Evolutionary conservation across 2,329 filamentous ascomycete species (phyloP), one percentile per base, ranked within the genome.

Genomic region (Zasmidium citrigriseum): DNA sequence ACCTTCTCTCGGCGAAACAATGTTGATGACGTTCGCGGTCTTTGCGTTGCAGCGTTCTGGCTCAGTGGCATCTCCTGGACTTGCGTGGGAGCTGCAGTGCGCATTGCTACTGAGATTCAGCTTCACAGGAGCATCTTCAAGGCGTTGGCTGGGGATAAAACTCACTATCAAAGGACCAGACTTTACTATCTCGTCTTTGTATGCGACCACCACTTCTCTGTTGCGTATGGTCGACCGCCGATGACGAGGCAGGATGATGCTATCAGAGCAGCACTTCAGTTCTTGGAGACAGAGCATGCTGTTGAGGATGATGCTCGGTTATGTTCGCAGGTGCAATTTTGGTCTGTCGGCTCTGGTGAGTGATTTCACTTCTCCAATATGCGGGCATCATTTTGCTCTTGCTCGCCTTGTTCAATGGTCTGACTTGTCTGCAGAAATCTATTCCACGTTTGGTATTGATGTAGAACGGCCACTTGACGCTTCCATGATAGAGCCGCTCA

Each of bases 31-130:
- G 64, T 71, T 10, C 70, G 72, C 34, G 74, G 66, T 10, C 66
- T 76, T 1, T 72, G 68, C 47, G 72, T 76, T 25, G 75, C 70
- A n/a, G 73, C 75, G 9, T 72, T 77, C 57, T 77, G 74, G 74
- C 60, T 77, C 2, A 67, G 65, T 48, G 68, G 68, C 18, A 67
- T 73, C 21, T 68, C 65, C 9, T 72, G 71, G 68, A 66, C 64
- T n/a, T 66, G 67, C 44, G 64, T 68, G 4, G 68, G 57, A 16
- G 59, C 60, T 34, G 75, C 75, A 9, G 72, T 76, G 9, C 70
- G 75, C n/a, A 73, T 77, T 29, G 70, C 73, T 2, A 73, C 72
- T 0, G 74, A 77, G 47, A 61, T 77, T n/a, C 65, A 75, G 50
- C 67, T 77, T 5, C 75, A 77, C 52, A 64, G 70, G 38, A 73